Percentiles rank a stretch among this genome's conserved stretches.
Conservation (phyloP, 352 stramenopile species). For the Detonula confervacea region DNA sequence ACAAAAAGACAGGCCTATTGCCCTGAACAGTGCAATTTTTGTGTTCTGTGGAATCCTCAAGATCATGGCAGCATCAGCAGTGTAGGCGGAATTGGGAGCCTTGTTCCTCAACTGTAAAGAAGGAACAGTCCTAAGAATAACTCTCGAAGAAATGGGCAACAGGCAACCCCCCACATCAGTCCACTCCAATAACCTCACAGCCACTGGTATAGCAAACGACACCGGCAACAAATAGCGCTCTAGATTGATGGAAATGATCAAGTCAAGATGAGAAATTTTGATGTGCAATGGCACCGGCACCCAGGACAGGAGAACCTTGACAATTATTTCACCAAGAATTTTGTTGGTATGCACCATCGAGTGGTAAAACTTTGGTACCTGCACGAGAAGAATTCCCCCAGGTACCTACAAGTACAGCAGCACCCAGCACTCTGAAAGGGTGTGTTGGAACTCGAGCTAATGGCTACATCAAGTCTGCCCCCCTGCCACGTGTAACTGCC, state of each 20-base stretch:
- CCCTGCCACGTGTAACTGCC: too few species aligned
- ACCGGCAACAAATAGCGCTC: not conserved
- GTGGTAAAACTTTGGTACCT: not conserved
- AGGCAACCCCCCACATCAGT: not conserved
- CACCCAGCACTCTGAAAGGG: constrained; percentile 1
- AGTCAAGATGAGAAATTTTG: too few species aligned
- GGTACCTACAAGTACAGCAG: not conserved
- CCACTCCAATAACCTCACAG: not conserved
- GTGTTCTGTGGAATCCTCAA: constrained; percentile 8
- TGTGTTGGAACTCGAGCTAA: constrained; percentile 5
- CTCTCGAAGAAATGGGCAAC: not conserved
- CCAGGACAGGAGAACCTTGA: constrained; percentile 18
- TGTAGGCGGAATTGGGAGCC: not conserved
- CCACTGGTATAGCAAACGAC: not conserved
- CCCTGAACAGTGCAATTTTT: not conserved
- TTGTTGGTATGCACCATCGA: constrained; percentile 18
- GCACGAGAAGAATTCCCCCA: not conserved
- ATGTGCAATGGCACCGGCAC: not conserved
- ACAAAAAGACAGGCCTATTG: too few species aligned
- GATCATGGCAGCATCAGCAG: not conserved
- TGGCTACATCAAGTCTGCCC: not conserved
- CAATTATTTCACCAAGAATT: constrained; percentile 49
- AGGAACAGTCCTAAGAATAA: not conserved
- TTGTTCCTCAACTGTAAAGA: constrained; percentile 7
- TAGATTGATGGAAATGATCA: too few species aligned